These are phyloP conservation scores for Ailanthus altissimus DNA, from an alignment of 345 rosid genomes.

Conservation along the genomic window DNA sequence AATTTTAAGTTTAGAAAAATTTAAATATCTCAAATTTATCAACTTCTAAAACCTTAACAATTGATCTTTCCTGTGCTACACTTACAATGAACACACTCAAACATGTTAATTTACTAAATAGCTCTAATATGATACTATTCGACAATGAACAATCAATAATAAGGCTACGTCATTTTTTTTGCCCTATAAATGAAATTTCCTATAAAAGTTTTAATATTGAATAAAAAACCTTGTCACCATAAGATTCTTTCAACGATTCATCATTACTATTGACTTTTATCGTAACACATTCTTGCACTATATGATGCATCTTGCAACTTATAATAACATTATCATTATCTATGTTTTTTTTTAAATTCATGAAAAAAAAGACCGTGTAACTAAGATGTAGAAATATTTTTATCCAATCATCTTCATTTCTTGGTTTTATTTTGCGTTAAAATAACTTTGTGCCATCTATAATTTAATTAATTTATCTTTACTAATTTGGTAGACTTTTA, in stretches of 20 bases:
- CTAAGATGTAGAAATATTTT: background rate
- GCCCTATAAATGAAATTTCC: background rate
- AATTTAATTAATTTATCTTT: background rate
- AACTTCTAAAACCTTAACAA: background rate
- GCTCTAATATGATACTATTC: background rate
- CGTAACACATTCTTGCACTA: background rate
- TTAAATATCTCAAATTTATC: background rate
- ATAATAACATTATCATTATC: too few species aligned
- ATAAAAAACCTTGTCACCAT: background rate
- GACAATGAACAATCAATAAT: background rate
- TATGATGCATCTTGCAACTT: background rate
- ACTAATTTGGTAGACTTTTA: background rate
- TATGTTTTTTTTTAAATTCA: background rate
- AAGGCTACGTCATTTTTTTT: background rate
- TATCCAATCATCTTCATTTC: background rate
- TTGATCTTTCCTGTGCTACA: fast-evolving
- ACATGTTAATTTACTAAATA: background rate
- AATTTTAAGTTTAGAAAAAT: background rate
- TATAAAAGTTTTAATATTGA: background rate
- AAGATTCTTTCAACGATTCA: background rate
- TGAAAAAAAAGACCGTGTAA: background rate
- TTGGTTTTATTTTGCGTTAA: background rate
- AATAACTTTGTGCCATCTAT: background rate
- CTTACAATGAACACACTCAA: background rate
- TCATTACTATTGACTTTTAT: background rate